phyloP scores from a whole-genome alignment of 345 rosid species.

The Barbarea vulgaris region DNA sequence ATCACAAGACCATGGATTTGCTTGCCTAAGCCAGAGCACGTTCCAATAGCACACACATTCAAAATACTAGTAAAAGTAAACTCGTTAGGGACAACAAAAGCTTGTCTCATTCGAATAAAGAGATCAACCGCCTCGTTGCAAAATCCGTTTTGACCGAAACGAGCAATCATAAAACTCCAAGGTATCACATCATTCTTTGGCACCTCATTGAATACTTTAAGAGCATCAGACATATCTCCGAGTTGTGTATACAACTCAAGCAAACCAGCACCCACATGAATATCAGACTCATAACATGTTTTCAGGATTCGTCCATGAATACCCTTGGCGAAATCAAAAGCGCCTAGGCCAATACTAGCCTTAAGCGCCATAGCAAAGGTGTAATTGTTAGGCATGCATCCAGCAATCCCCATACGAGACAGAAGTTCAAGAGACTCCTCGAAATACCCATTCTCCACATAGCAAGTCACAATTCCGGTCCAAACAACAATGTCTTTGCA shows the following conservation, averaged over 20 bases:
- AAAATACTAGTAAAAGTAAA: conserved; percentile 71
- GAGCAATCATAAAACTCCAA: conserved; percentile 93
- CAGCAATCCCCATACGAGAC: conserved; percentile 61
- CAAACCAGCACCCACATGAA: conserved; percentile 62
- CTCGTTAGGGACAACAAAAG: conserved; percentile 69
- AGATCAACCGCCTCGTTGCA: conserved; percentile 60
- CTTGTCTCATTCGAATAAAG: conserved; percentile 66
- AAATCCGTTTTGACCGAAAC: conserved; percentile 61
- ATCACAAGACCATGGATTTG: conserved; percentile 68
- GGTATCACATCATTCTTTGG: conserved; percentile 72
- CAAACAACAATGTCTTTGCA: conserved; percentile 79
- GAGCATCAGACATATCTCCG: conserved; percentile 52
- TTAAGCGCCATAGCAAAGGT: conserved; percentile 69
- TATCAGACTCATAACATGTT: conserved; percentile 57
- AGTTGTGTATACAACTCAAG: conserved; percentile 69
- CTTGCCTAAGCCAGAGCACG: conserved; percentile 54
- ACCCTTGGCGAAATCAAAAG: conserved; percentile 51
- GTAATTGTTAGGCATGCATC: conserved; percentile 65
- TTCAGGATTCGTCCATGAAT: conserved; percentile 72
- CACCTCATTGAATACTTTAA: conserved; percentile 65
- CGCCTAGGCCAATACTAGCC: conserved; percentile 68
- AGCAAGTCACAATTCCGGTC: conserved; percentile 80
- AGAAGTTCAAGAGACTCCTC: conserved; percentile 54
- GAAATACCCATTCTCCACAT: conserved; percentile 64
- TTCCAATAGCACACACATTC: conserved; percentile 65